Conservation (phyloP, 768 basidiomycete species). For the Tephrocybe sp. region DNA sequence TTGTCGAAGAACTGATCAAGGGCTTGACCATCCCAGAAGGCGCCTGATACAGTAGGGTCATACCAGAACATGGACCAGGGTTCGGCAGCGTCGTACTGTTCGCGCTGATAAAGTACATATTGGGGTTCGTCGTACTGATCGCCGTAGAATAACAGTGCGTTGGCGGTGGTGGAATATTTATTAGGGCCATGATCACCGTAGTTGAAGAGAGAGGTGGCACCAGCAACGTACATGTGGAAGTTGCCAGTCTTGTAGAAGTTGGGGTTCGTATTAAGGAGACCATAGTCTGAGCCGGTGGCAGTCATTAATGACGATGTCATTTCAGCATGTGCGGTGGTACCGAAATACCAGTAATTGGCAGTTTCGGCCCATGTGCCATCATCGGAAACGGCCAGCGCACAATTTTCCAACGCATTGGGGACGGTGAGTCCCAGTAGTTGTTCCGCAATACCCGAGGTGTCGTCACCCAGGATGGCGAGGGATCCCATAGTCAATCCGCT, state of each 20-base stretch:
- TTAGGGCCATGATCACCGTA: conserved; percentile 89
- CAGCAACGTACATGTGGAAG: conserved; percentile 89
- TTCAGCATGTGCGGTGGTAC: conserved; percentile 88
- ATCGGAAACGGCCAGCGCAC: conserved; percentile 55
- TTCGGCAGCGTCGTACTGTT: conserved; percentile 78
- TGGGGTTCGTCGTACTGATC: conserved; percentile 64
- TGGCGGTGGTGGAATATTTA: conserved; percentile 94
- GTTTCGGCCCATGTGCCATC: conserved; percentile 97
- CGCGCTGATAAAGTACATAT: conserved; percentile 90
- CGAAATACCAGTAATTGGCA: conserved; percentile 94
- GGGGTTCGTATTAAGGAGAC: conserved; percentile 70
- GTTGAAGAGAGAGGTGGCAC: conserved; percentile 84
- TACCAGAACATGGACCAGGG: conserved; percentile 95
- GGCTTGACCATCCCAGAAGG: conserved; percentile 86
- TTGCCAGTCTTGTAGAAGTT: conserved; percentile 70
- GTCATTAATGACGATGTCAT: conserved; percentile 79
- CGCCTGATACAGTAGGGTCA: conserved; percentile 76
- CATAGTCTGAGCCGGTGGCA: conserved; percentile 84
- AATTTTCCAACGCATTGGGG: conserved; percentile 75
- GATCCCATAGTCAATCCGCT: conserved; percentile 86
- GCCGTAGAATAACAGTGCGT: conserved; percentile 80
- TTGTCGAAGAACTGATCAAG: conserved; percentile 85
- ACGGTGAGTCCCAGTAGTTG: conserved; percentile 69
- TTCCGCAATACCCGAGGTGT: conserved; percentile 70
- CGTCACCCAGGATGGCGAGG: conserved; percentile 86